A percentile compares a stretch with the other conserved stretches of the same genome.
phyloP scores from a whole-genome alignment of 805 yeast species.

The Pichia occidentalis region DNA sequence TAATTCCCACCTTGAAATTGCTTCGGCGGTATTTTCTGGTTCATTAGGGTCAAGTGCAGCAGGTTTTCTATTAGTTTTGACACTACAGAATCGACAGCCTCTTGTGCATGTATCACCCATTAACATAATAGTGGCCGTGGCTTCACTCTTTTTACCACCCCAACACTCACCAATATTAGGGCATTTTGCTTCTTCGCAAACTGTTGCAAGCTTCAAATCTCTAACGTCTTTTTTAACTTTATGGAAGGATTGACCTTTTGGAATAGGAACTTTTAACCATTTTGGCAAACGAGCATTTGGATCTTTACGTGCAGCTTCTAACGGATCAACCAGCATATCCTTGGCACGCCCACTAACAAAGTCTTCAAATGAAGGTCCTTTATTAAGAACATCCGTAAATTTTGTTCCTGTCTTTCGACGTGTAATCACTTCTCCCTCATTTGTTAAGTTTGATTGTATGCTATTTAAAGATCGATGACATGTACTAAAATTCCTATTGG shows the following conservation, averaged over 20 bases:
- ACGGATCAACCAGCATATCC: constrained; percentile 61
- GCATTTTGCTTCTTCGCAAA: constrained; percentile 97
- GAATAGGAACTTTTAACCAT: constrained; percentile 95
- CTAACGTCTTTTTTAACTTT: constrained; percentile 79
- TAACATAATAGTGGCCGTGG: constrained; percentile 96
- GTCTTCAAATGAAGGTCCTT: constrained; percentile 93
- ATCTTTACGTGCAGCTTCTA: constrained; percentile 64
- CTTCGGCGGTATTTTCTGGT: constrained; percentile 97
- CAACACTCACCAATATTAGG: constrained; percentile 99
- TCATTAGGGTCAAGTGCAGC: constrained; percentile 89
- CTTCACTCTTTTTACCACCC: constrained; percentile 94
- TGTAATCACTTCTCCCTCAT: constrained; percentile 10
- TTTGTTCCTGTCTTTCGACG: constrained; percentile 48
- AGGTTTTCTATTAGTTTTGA: constrained; percentile 85
- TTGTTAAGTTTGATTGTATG: too few relatives aligned
- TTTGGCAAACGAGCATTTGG: constrained; percentile 72
- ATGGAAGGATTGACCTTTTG: constrained; percentile 84
- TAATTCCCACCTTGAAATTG: constrained; percentile 94
- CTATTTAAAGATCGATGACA: neutral
- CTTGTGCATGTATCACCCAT: constrained; percentile 98
- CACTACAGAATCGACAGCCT: constrained; percentile 98
- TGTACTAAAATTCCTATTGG: neutral
- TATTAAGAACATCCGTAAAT: constrained; percentile 45
- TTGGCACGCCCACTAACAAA: constrained; percentile 79
- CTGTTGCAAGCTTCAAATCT: constrained; percentile 86